Evolutionary conservation across 164 flowering plant genomes (phyloP).

Genomic region (Tetrastigma voinierianum): DNA sequence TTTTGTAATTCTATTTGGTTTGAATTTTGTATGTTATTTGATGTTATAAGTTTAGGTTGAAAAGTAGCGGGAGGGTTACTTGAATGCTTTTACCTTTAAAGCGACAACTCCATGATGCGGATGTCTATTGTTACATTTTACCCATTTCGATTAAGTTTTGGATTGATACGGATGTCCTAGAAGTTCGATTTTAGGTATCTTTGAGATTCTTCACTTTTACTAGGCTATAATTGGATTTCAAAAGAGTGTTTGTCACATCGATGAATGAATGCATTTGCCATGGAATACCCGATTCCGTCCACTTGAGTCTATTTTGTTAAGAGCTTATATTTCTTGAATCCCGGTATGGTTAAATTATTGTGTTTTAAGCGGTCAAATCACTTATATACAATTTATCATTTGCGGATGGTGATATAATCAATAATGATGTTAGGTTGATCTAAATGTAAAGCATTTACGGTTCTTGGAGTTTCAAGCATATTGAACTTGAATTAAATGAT

Average conservation of each 20-base stretch:
- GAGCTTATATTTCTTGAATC: not conserved
- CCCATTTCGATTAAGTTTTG: too few relatives aligned
- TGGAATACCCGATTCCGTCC: slow-evolving; percentile 93
- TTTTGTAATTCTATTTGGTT: too few relatives aligned
- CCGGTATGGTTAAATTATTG: not conserved
- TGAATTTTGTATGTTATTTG: too few relatives aligned
- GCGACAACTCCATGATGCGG: too few relatives aligned
- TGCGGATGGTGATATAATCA: slow-evolving; percentile 97
- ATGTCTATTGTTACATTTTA: too few relatives aligned
- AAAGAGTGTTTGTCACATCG: slow-evolving; percentile 98
- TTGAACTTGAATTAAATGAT: slow-evolving; percentile 2
- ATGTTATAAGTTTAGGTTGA: too few relatives aligned
- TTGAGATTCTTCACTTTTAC: too few relatives aligned
- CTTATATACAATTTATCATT: slow-evolving; percentile 9
- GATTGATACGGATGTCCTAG: too few relatives aligned
- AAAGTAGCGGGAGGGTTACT: too few relatives aligned
- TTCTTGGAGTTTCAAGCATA: not conserved
- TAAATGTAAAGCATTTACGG: slow-evolving; percentile 66
- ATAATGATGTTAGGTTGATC: slow-evolving; percentile 89
- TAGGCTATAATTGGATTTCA: slow-evolving; percentile 97
- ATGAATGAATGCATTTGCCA: slow-evolving; percentile 99
- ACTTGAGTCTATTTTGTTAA: slow-evolving; percentile 55
- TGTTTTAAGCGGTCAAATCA: not conserved
- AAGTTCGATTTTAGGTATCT: too few relatives aligned
- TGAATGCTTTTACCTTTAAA: too few relatives aligned